Evolutionary conservation across 2,329 filamentous ascomycete genomes (phyloP), one percentile per base, ranked within the genome.

Genomic region (Byssochlamys sp.): DNA sequence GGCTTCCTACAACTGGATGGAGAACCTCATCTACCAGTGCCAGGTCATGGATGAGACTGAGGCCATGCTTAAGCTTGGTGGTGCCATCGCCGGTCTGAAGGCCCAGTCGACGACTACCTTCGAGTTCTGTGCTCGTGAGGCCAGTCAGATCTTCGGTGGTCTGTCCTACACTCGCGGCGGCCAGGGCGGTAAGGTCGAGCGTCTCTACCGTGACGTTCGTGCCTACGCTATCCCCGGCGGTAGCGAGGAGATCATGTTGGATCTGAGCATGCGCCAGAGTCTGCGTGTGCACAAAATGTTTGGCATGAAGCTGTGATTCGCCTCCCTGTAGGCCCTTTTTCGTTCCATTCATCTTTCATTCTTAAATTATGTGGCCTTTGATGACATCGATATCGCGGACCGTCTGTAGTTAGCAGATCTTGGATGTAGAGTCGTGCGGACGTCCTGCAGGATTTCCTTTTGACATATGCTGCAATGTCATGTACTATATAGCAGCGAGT

Each of bases 221-320:
- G 94, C 94, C 0, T 97, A 99, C 74, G 92, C 94, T 61, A 92
- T 99, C 65, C 94, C 94, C 2, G 94, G 94, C 68, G 94, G 94
- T 26, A 90, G 86, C 64, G 92, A 99, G 78, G 94, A 99, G 82
- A 99, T 99, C 64, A 99, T 99, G 94, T 79, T 97, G 64, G 94
- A 99, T 74, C 75, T 99, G 69, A 95, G 90, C 76, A 95, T 99
- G 73, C 82, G 92, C 66, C 91, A 96, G 80, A 88, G 87, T 61
- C 73, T 96, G 79, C 86, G 84, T 73, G 94, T 99, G 57, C 89
- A 91, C 66, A 87, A 96, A 81, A 86, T 86, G 61, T 79, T 96
- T 73, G 94, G 94, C 9, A 96, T 97, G 92, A 99, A 96, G 82
- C 72, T 99, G 73, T 97, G 85, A 65, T 61, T 19, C 53, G 31